Evolutionary conservation across 495 filamentous ascomycete genomes (phyloP), one percentile per base, ranked within the genome.

Genomic region (Beverwykella pulmonaria): DNA sequence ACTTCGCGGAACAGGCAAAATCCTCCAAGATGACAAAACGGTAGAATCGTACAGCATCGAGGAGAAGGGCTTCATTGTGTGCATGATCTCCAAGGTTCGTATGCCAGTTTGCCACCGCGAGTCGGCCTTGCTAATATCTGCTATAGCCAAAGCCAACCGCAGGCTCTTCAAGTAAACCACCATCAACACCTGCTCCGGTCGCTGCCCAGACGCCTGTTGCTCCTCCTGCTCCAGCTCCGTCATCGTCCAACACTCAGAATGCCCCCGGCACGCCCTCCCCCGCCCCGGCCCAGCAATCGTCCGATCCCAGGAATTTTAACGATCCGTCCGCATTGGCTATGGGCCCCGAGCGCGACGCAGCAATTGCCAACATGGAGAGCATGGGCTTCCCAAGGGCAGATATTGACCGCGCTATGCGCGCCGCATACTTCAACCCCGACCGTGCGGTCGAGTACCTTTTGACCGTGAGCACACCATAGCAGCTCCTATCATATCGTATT

Each of bases 41-140:
- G 88, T 98, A 69, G 92, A 92, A 75, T 90, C 89, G 5, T 97
- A 97, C 81, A 95, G 89, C 79, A 97, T 98, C 63, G 93, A 98
- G 79, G 94, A 98, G 84, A 98, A 98, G 84, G 94, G 94, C 25
- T 98, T 97, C 76, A 89, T 98, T 71, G 95, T 98, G 47, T 98
- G 94, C 78, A 94, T 98, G 85, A 86, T 94, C 48, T 88, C 88
- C 63, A 97, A 98, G 90, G 93, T 96, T 84, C 49, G 78, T 70
- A 26, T 15, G 60, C 10, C 56, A 55, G 17, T 55, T 63, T 50
- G 32, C 48, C 50, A 59, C 55, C 41, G 9, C 19, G 12, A 19
- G 17, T 2, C 29, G 17, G 14, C 1, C 22, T n/a, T 29, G 50
- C 67, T 75, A 39, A 75, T 53, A 25, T 14, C 20, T 22, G 7